These are phyloP conservation scores for Brassica cretica DNA, from an alignment of 345 rosid species.

Conservation along the genomic window DNA sequence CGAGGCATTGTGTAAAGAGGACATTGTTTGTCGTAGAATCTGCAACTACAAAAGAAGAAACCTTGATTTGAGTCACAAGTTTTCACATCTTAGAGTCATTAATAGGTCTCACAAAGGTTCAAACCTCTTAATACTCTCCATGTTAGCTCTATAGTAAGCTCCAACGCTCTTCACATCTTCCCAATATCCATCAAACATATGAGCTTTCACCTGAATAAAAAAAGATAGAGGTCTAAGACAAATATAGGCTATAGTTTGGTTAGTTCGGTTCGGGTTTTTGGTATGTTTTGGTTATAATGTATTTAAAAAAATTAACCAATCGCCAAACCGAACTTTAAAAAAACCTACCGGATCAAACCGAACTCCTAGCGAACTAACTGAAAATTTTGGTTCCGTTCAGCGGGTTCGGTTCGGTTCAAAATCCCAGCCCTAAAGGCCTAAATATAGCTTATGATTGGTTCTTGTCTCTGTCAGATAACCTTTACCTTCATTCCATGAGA, in stretches of 20 bases:
- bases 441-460: background rate
- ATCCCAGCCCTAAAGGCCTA: too few relatives aligned
- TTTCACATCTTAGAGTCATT: background rate
- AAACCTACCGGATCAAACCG: too few relatives aligned
- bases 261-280: too few relatives aligned
- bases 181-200: slow-evolving; percentile 74
- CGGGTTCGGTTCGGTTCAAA: too few relatives aligned
- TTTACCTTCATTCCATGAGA: slow-evolving; percentile 74
- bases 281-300: too few relatives aligned
- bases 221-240: slow-evolving; percentile 2
- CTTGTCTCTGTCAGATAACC: background rate
- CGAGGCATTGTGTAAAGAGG: slow-evolving; percentile 72
- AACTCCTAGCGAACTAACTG: too few relatives aligned
- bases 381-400: too few relatives aligned
- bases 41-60: slow-evolving; percentile 35
- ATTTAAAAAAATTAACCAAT: too few relatives aligned
- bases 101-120: background rate
- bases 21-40: slow-evolving; percentile 59
- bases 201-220: slow-evolving; percentile 58
- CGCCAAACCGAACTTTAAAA: too few relatives aligned
- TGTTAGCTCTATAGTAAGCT: slow-evolving; percentile 74
- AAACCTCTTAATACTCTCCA: slow-evolving; percentile 62
- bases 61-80: slow-evolving; percentile 36
- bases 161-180: slow-evolving; percentile 68
- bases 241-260: too few relatives aligned